Evolutionary conservation across 2,329 filamentous ascomycete species (phyloP).

Genomic region (Ascocoryne sarcoides): DNA sequence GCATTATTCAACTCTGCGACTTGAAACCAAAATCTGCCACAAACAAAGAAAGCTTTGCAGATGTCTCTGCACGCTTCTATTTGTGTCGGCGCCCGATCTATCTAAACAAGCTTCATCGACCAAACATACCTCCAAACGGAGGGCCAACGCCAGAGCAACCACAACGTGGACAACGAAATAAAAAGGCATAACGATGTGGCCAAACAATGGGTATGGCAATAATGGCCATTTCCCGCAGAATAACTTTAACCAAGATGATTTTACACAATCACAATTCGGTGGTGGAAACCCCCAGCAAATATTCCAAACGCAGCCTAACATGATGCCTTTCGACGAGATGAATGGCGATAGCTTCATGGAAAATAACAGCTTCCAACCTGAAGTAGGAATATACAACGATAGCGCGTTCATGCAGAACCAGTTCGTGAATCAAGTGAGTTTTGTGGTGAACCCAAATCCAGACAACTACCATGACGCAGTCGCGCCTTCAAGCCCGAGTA

Average conservation of each 20-base stretch:
- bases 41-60: too few species aligned
- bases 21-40: too few species aligned
- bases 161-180: neutral
- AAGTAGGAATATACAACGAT: slow-evolving; percentile 18
- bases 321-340: slow-evolving; percentile 12
- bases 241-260: slow-evolving; percentile 22
- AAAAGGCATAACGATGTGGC: slow-evolving; percentile 17
- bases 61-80: too few species aligned
- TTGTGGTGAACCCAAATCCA: slow-evolving; percentile 1
- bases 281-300: slow-evolving; percentile 11
- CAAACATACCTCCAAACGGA: too few species aligned
- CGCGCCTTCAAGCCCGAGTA: neutral
- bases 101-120: too few species aligned
- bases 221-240: slow-evolving; percentile 16
- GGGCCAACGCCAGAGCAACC: too few species aligned
- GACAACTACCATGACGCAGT: neutral
- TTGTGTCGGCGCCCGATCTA: too few species aligned
- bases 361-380: slow-evolving; percentile 14
- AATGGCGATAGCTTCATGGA: slow-evolving; percentile 12
- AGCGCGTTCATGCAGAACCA: slow-evolving; percentile 20
- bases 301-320: slow-evolving; percentile 15
- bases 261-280: slow-evolving; percentile 10
- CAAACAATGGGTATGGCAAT: slow-evolving; percentile 21
- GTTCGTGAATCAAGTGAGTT: slow-evolving; percentile 17
- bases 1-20: too few species aligned